These are phyloP conservation scores for Nelumbo lutea DNA, from an alignment of 164 flowering plant genomes.

Conservation along the genomic window DNA sequence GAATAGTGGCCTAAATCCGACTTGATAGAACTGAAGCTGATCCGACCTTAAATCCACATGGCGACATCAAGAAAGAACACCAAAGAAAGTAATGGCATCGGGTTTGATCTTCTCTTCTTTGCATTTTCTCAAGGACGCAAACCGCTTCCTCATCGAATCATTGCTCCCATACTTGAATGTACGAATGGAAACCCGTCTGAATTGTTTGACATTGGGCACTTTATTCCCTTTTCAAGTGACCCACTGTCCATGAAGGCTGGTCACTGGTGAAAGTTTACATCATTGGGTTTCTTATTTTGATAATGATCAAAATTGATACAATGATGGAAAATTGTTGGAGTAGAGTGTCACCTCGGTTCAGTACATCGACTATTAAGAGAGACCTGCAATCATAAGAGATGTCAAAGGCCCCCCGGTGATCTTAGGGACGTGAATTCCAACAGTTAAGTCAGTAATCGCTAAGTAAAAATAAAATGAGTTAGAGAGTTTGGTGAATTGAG, in stretches of 20 bases:
- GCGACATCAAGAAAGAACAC: slow-evolving; percentile 61
- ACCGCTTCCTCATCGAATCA: slow-evolving; percentile 26
- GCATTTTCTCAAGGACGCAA: slow-evolving; percentile 30
- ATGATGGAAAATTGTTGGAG: no score
- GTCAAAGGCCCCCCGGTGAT: no score
- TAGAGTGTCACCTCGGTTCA: no score
- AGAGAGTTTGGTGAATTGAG: no score
- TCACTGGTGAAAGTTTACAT: slow-evolving; percentile 46
- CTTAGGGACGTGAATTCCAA: no score
- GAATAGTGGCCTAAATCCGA: slow-evolving; percentile 61
- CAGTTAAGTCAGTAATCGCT: no score
- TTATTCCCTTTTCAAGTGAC: slow-evolving; percentile 52
- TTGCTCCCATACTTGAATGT: slow-evolving; percentile 55
- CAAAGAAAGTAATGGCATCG: slow-evolving; percentile 56
- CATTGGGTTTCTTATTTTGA: slow-evolving; percentile 35
- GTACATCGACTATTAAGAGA: no score
- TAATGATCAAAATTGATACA: no score
- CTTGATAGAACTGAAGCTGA: slow-evolving; percentile 42
- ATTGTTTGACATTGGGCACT: slow-evolving; percentile 49
- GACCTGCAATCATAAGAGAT: no score
- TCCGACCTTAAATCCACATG: slow-evolving; percentile 57
- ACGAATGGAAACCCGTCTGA: slow-evolving; percentile 45
- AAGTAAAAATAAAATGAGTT: no score
- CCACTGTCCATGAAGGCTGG: slow-evolving; percentile 52
- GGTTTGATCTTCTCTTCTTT: slow-evolving; percentile 35